phyloP scores from a whole-genome alignment of 768 basidiomycete genomes.

The Chalciporus chontae region DNA sequence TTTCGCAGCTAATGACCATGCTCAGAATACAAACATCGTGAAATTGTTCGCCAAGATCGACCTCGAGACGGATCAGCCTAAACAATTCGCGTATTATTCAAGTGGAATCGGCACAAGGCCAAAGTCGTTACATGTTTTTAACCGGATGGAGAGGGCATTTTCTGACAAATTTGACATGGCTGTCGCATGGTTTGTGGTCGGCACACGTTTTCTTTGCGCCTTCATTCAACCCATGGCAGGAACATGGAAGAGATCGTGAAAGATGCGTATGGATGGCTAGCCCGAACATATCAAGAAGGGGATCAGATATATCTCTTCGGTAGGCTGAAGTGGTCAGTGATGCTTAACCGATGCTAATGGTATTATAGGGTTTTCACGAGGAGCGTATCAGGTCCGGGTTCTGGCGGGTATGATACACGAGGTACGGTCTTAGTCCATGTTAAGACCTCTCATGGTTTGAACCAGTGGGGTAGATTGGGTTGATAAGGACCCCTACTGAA shows the following conservation, averaged over 20 bases:
- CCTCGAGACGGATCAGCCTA: slow-evolving; percentile 1
- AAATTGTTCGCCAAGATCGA: slow-evolving; percentile 25
- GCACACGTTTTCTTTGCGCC: background rate
- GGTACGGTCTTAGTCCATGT: slow-evolving; percentile 10
- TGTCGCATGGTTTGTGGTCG: slow-evolving; percentile 28
- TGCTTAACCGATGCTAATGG: background rate
- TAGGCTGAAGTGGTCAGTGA: background rate
- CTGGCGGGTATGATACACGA: slow-evolving; percentile 38
- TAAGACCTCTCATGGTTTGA: background rate
- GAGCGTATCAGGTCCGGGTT: slow-evolving; percentile 37
- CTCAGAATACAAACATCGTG: slow-evolving; percentile 31
- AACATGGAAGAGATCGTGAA: slow-evolving; percentile 32
- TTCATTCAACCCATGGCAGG: slow-evolving; percentile 13
- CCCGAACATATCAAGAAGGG: slow-evolving; percentile 22
- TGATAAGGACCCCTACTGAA: slow-evolving; percentile 24
- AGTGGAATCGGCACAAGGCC: slow-evolving; percentile 35
- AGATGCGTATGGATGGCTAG: slow-evolving; percentile 31
- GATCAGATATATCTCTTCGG: slow-evolving; percentile 31
- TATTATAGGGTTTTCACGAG: slow-evolving; percentile 37
- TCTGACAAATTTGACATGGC: slow-evolving; percentile 27
- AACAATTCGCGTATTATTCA: slow-evolving; percentile 32
- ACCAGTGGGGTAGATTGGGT: slow-evolving; percentile 23
- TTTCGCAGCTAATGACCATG: background rate
- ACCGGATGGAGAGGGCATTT: background rate
- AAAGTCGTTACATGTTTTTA: slow-evolving; percentile 17